phyloP scores from a whole-genome alignment of 306 rosid genomes.

The Quillaja saponaria region DNA sequence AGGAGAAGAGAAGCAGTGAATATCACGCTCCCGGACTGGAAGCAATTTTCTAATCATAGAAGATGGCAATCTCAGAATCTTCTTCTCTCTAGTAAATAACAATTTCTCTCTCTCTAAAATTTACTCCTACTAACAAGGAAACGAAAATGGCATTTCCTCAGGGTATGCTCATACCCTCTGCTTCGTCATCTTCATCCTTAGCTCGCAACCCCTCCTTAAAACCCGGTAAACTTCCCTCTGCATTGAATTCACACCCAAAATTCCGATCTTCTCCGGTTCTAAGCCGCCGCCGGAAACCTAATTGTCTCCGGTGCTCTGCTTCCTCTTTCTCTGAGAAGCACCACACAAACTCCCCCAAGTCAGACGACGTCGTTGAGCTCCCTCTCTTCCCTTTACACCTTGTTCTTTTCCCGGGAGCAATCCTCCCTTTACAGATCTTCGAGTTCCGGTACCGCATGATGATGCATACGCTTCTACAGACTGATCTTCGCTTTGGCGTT shows the following conservation, averaged over 20 bases:
- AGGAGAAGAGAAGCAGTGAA: no score
- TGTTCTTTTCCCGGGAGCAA: slow-evolving; percentile 94
- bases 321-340: slow-evolving; percentile 86
- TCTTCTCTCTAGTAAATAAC: not conserved
- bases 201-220: slow-evolving; percentile 55
- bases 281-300: slow-evolving; percentile 38
- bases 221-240: slow-evolving; percentile 37
- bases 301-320: slow-evolving; percentile 65
- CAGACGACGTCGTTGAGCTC: slow-evolving; percentile 79
- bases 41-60: no score
- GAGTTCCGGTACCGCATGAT: slow-evolving; percentile 97
- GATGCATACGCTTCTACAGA: slow-evolving; percentile 97
- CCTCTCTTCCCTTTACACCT: slow-evolving; percentile 90
- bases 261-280: slow-evolving; percentile 31
- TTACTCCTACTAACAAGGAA: no score
- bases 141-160: not conserved
- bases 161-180: slow-evolving; percentile 57
- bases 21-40: no score
- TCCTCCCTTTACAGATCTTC: slow-evolving; percentile 93
- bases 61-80: not conserved
- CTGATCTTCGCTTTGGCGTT: slow-evolving; percentile 98
- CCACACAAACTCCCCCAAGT: slow-evolving; percentile 68
- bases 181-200: slow-evolving; percentile 60
- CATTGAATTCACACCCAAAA: slow-evolving; percentile 45
- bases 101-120: slow-evolving; percentile 3